phyloP scores from a whole-genome alignment of 495 filamentous ascomycete genomes.

The Xylaria bambusicola region DNA sequence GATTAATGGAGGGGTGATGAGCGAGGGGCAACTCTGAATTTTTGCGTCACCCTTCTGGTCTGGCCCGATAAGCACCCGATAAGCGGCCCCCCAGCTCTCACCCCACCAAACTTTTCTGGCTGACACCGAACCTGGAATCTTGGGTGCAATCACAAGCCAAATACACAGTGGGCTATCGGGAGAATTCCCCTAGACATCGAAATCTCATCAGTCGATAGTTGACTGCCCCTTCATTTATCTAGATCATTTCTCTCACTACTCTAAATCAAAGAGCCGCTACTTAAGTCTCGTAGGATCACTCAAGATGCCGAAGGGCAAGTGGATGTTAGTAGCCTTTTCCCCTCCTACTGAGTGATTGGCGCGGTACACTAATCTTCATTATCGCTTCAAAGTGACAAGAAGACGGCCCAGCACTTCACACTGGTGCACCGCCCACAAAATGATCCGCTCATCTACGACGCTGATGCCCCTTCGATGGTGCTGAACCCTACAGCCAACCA shows the following conservation, averaged over 20 bases:
- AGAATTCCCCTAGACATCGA: too few relatives aligned
- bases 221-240: neutral
- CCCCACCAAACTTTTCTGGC: slow-evolving; percentile 54
- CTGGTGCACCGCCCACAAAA: slow-evolving; percentile 95
- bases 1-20: slow-evolving; percentile 6
- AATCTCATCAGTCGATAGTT: too few relatives aligned
- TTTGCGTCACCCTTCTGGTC: slow-evolving; percentile 14
- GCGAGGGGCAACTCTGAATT: slow-evolving; percentile 20
- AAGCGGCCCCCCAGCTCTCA: slow-evolving; percentile 22
- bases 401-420: slow-evolving; percentile 85
- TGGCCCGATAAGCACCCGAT: slow-evolving; percentile 26
- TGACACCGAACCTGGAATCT: slow-evolving; percentile 4
- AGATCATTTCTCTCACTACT: neutral
- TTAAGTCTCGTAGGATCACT: neutral
- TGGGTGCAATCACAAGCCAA: neutral
- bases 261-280: neutral
- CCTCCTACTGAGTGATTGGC: neutral
- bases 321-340: slow-evolving; percentile 69
- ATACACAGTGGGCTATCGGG: too few relatives aligned
- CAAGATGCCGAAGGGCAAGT: slow-evolving; percentile 81
- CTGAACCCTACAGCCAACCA: slow-evolving; percentile 58
- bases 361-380: slow-evolving; percentile 14
- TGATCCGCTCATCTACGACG: slow-evolving; percentile 92
- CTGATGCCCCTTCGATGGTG: slow-evolving; percentile 77
- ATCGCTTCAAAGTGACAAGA: slow-evolving; percentile 73